Conservation (phyloP, 257 asterid genomes). For the Solanum lignicaule region DNA sequence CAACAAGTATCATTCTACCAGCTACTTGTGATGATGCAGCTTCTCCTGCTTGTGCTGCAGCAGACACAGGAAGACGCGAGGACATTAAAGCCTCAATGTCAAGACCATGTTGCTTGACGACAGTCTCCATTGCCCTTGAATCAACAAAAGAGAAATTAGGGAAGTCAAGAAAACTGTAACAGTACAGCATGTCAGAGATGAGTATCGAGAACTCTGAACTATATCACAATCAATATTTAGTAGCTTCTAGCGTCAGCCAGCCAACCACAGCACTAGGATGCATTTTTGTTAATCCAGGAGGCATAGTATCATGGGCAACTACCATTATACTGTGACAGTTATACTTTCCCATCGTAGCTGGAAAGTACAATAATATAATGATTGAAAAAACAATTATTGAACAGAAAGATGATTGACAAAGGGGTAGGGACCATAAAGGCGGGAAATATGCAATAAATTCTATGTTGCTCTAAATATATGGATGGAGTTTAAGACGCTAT, state of each 20-base stretch:
- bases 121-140: conserved; percentile 99
- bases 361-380: neutral
- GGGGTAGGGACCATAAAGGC: neutral
- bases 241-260: neutral
- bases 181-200: neutral
- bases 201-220: neutral
- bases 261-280: neutral
- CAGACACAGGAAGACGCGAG: conserved; percentile 60
- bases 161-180: neutral
- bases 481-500: conserved; percentile 2
- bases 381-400: neutral
- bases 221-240: neutral
- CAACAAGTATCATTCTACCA: conserved; percentile 28
- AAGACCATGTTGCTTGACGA: conserved; percentile 83
- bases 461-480: neutral
- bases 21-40: conserved; percentile 62
- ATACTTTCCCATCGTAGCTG: neutral
- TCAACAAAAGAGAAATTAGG: neutral
- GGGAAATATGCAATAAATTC: neutral
- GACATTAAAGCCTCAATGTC: conserved; percentile 87
- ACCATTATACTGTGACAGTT: neutral
- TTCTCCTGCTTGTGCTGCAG: conserved; percentile 76
- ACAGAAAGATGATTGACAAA: neutral
- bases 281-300: neutral
- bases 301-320: neutral